Base-by-base conservation (phyloP, 371 early-diverging fungal species). In the Smittium culicis region DNA sequence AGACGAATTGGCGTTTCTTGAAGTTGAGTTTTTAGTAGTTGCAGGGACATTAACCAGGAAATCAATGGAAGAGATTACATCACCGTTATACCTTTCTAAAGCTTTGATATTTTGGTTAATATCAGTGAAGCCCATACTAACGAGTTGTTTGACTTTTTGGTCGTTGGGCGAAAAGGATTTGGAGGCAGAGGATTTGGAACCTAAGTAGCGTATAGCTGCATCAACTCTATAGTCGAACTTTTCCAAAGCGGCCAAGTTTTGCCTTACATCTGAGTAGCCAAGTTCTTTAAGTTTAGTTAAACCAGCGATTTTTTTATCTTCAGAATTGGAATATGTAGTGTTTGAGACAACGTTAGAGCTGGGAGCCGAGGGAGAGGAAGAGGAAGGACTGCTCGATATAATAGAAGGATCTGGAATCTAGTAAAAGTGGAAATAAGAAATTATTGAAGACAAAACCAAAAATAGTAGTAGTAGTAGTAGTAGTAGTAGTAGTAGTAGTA, bases 51-150 rank as follows among this genome's bases (percentile, higher is more conserved):
- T 74, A 16, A 86, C 74, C 34, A 93, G 69, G 29, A 89, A 75
- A 72, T 88, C 88, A 31, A 91, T 78, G 8, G 92, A 87, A 16
- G 79, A 77, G 27, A 86, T 83, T 14, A 93, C 68, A 59, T 83
- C 83, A 32, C 93, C 93, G 32, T 84, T 81, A n/a, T 87, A 83
- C 55, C 81, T 78, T n/a, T 76, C 72, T 45, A 89, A 77, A 1
- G 86, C 85, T 65, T 79, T 80, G 16, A 75, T 75, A 67, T 83
- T 89, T 66, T 76, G 79, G 16, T 74, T 71, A 0, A 81, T 81
- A 66, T 87, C 83, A 32, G 74, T 79, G 66, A 87, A 94, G 28
- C 94, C 94, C 91, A 94, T 89, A 32, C 80, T 80, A 14, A 77
- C 79, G 31, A 89, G 77, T 64, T 76, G 78, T 54, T 68, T 68